Evolutionary conservation across 2,329 filamentous ascomycete genomes (phyloP), one percentile per base, ranked within the genome.

Genomic region (Nemania sp.): DNA sequence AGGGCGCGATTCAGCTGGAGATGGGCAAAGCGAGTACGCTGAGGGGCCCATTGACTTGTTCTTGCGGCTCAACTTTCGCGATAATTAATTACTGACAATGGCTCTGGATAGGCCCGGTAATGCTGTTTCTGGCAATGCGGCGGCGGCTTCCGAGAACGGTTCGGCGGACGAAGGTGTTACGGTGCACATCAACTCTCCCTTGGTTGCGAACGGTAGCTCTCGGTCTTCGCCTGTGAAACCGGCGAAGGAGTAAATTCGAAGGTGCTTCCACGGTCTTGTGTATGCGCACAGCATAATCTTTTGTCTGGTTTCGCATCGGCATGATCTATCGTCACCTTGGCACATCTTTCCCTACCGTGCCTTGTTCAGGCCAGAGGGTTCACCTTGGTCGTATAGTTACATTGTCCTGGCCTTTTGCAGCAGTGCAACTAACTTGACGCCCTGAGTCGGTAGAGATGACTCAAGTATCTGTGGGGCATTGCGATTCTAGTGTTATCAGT

Each of bases 101-200:
- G 73, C 67, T 75, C 66, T 54, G 64, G 59, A 63, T 60, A 78
- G 73, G 66, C 71, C 73, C 65, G 75, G 70, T 61, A 69, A 68
- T 52, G 69, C 75, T 56, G 73, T 71, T 49, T 68, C 70, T 50
- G 68, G 72, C 43, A 67, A 64, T 49, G 72, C 75, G 50, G 69
- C 71, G 41, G 58, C 49, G 36, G 70, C 76, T 49, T 80, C 78
- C 41, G 77, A 80, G 58, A 71, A 74, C 56, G 71, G 69, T 43
- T 72, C 74, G 34, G 77, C 72, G 54, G 79, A 81, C 59, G 80
- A 83, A 64, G 77, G 76, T 55, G 75, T 77, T 52, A 82, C 80
- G n/a, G 75, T 83, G 62, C 75, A 77, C 56, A 75, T 79, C 42
- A 78, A 82, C 57, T 75, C 75, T 50, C 74, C 73, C 46, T 70